Conservation (phyloP, 2,329 filamentous ascomycete genomes). For the Calonectria multiphialidica region DNA sequence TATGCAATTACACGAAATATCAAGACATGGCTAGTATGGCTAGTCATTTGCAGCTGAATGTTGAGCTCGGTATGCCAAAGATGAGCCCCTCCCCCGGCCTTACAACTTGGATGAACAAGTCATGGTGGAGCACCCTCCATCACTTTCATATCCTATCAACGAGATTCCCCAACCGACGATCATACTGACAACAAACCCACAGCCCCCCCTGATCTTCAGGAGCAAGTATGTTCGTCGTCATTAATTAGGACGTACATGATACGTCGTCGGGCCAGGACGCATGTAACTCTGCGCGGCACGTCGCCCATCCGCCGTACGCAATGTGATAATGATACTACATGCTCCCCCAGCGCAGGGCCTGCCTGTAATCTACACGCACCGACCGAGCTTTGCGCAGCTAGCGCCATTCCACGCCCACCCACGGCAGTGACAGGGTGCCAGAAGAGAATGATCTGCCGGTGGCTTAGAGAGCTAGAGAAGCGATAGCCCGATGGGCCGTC, state of each 20-base stretch:
- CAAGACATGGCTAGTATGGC: neutral
- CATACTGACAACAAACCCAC: neutral
- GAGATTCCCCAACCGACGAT: neutral
- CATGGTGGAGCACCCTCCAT: neutral
- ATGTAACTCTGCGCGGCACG: neutral
- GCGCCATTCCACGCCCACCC: neutral
- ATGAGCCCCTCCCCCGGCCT: neutral
- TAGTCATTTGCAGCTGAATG: neutral
- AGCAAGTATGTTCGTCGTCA: neutral
- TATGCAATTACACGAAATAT: neutral
- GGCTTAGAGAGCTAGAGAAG: neutral
- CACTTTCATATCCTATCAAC: neutral
- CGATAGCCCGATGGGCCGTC: neutral
- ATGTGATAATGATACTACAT: neutral
- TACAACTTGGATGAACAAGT: conserved; percentile 6
- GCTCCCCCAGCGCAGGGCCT: no score
- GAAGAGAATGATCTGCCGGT: neutral
- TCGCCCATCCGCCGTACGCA: neutral
- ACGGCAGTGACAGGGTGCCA: neutral
- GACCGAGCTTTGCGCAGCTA: conserved; percentile 1
- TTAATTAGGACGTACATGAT: neutral
- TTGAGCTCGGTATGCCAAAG: neutral
- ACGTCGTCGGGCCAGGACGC: neutral
- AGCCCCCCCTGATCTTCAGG: conserved; percentile 17
- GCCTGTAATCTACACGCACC: neutral